Base-by-base conservation (phyloP, 176 grass and related monocot species). In the Rhipidocladum racemiflorum region DNA sequence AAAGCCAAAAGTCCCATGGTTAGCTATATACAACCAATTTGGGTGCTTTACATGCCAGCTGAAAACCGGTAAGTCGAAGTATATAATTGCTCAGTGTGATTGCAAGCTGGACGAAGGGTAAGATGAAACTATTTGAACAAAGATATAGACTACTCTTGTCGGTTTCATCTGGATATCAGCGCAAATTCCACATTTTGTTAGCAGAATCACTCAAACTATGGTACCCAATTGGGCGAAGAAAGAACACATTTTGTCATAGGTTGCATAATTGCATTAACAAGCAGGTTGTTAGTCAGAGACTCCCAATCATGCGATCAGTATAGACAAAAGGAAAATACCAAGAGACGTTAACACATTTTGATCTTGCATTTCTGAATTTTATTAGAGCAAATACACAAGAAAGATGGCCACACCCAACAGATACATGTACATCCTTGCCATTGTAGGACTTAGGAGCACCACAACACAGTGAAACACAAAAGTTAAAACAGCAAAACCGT, bases 381-480 rank as follows among this genome's bases (percentile, higher is more conserved):
- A 23, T 55, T 44, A 59, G 51, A 81, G 4, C 24, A 69, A 65
- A 66, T 17, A 73, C 18, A 59, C 72, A 71, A 27, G 7, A 65
- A 65, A 43, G 8, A 17, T 29, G 46, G 34, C 25, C 68, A 64
- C 24, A 65, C 4, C 74, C 23, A 83, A 18, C 48, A 86, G 21
- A 84, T 76, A 67, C 24, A 10, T 17, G 11, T 21, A 72, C 65
- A 82, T 89, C 74, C 79, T 68, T 86, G 74, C 84, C 84, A 77
- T 68, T 74, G 30, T 57, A 74, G 78, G 84, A 68, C 88, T 86
- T 83, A 68, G 83, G 66, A 83, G 49, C 18, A 66, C 30, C 73
- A 66, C 45, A 69, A 16, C 45, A 43, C 42, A 43, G 42, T 43
- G 42, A 28, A 30, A 18, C 24, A 78, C 38, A 68, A 7, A 62